Evolutionary conservation across 176 grass and related monocot genomes (phyloP).

Genomic region (Cocos nucifera): DNA sequence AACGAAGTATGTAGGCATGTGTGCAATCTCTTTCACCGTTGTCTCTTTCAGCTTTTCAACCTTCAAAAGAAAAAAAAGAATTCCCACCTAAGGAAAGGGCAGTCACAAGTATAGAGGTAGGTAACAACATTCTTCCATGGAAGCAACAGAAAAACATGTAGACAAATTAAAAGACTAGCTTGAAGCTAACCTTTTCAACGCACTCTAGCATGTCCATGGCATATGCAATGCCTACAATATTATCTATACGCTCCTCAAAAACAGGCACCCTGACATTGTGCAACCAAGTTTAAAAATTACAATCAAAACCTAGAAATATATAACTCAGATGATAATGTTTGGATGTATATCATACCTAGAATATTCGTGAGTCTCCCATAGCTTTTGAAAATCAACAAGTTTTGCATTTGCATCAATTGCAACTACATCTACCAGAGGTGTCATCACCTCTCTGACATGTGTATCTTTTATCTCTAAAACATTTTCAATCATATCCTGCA

Average conservation of each 20-base stretch:
- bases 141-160: not conserved
- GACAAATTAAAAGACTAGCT: not conserved
- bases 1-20: slow-evolving; percentile 89
- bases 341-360: slow-evolving; percentile 54
- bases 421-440: slow-evolving; percentile 88
- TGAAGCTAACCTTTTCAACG: slow-evolving; percentile 58
- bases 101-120: not conserved
- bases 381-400: slow-evolving; percentile 78
- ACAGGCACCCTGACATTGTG: slow-evolving; percentile 80
- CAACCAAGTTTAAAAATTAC: not conserved
- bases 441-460: slow-evolving; percentile 95
- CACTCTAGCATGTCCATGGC: slow-evolving; percentile 99
- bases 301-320: not conserved
- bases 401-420: slow-evolving; percentile 71
- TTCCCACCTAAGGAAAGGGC: slow-evolving; percentile 1
- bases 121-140: not conserved
- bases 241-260: slow-evolving; percentile 98
- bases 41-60: slow-evolving; percentile 81
- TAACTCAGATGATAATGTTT: not conserved
- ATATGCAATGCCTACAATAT: slow-evolving; percentile 98
- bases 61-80: slow-evolving; percentile 47
- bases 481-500: slow-evolving; percentile 98
- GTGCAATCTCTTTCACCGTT: slow-evolving; percentile 77
- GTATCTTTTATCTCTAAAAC: slow-evolving; percentile 98
- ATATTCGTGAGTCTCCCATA: slow-evolving; percentile 94